Conservation (phyloP, 2,329 filamentous ascomycete species). For the Ophiostoma ips region DNA sequence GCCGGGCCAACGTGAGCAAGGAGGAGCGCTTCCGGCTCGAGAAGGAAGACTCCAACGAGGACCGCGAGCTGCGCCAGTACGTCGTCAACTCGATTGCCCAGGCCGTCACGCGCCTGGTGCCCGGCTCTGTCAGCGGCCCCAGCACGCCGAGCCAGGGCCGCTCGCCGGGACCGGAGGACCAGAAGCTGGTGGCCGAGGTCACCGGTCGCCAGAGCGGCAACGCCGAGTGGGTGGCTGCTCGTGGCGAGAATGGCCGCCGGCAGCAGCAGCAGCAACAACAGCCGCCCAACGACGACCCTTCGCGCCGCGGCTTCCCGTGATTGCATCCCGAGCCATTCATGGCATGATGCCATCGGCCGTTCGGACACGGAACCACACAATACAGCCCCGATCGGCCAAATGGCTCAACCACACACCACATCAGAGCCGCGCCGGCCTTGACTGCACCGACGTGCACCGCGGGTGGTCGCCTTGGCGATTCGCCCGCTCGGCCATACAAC, state of each 20-base stretch:
- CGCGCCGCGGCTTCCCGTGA: conserved; percentile 13
- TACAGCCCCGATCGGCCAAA: too few relatives aligned
- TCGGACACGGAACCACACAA: too few relatives aligned
- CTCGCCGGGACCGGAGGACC: conserved; percentile 30
- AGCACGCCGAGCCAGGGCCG: conserved; percentile 14
- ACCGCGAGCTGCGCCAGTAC: conserved; percentile 59
- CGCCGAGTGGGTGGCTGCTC: conserved; percentile 24
- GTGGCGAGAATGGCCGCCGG: conserved; percentile 21
- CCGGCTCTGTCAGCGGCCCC: conserved; percentile 24
- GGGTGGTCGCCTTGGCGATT: too few relatives aligned
- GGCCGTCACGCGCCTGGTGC: conserved; percentile 55
- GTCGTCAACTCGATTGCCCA: conserved; percentile 61
- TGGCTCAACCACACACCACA: too few relatives aligned
- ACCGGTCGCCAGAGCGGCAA: conserved; percentile 29
- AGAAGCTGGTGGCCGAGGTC: conserved; percentile 47
- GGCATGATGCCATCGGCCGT: too few relatives aligned
- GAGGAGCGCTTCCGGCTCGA: conserved; percentile 69
- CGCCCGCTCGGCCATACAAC: too few relatives aligned
- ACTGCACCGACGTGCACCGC: too few relatives aligned
- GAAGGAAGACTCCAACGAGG: conserved; percentile 65
- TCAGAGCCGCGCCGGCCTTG: too few relatives aligned
- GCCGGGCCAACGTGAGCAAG: conserved; percentile 73
- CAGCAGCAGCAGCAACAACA: conserved; percentile 12
- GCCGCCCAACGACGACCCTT: conserved; percentile 15
- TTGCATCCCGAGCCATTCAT: too few relatives aligned